A percentile compares a stretch with the other conserved stretches of the same genome.
phyloP scores from a whole-genome alignment of 352 stramenopile species.

The Phytopythium vexans region DNA sequence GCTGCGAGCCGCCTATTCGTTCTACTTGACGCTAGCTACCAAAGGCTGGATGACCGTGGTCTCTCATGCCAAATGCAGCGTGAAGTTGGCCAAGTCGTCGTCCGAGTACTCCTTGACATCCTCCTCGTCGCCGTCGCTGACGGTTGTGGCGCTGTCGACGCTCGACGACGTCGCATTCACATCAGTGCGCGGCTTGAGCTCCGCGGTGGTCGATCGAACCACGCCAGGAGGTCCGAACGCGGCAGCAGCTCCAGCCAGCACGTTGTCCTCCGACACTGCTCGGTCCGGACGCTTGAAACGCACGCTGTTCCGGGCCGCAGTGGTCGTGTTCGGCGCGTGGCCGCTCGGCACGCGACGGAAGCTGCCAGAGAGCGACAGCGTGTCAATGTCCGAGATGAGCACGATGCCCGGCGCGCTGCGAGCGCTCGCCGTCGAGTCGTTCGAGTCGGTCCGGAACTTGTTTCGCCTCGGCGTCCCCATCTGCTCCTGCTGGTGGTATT shows the following conservation, averaged over 20 bases:
- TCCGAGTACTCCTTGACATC: slow-evolving; percentile 35
- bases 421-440: slow-evolving; percentile 29
- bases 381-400: slow-evolving; percentile 63
- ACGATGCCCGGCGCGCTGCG: slow-evolving; percentile 47
- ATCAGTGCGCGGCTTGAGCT: slow-evolving; percentile 9
- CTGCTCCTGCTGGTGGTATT: neutral
- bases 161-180: slow-evolving; percentile 6
- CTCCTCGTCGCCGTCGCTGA: slow-evolving; percentile 33
- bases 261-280: slow-evolving; percentile 53
- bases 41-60: neutral
- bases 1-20: too few relatives aligned
- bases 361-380: slow-evolving; percentile 54
- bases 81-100: slow-evolving; percentile 79
- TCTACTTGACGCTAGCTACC: neutral
- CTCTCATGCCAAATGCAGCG: slow-evolving; percentile 41
- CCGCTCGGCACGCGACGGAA: slow-evolving; percentile 28
- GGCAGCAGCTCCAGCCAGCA: slow-evolving; percentile 12
- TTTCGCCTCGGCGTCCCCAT: slow-evolving; percentile 14
- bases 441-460: slow-evolving; percentile 47
- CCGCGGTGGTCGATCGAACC: neutral
- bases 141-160: slow-evolving; percentile 21
- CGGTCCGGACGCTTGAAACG: slow-evolving; percentile 37
- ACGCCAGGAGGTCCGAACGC: too few relatives aligned
- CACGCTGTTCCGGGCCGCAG: slow-evolving; percentile 6
- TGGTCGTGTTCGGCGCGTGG: slow-evolving; percentile 12